Evolutionary conservation across 2,329 filamentous ascomycete species (phyloP), one percentile per base, ranked within the genome.

Genomic region (Aureobasidium sp.): DNA sequence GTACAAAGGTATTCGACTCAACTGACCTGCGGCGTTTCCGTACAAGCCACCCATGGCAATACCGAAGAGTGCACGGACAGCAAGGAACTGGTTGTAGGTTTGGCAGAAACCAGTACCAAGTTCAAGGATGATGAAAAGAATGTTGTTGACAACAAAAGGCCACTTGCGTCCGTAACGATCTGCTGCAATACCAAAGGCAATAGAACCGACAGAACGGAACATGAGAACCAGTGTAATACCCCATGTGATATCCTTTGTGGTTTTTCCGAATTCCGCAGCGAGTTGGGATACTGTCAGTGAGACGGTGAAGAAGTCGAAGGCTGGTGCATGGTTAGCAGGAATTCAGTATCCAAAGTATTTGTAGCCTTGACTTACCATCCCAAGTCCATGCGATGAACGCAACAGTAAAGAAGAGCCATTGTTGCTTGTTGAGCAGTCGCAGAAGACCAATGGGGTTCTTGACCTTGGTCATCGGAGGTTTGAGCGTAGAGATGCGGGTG

Each of bases 241-340:
- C 81, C 80, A 83, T 9, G 81, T 82, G 60, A 84, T 82, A 45
- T 83, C 77, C 8, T 76, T 77, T 47, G 80, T 79, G 1, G 75
- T 74, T 63, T 78, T 79, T 42, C 71, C 74, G 63, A 84, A 84
- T 1, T 73, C 69, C 54, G 78, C 70, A 4, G 81, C 79, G 5
- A 84, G 71, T 43, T 80, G 66, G 8, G 73, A 69, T 11, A 82
- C 76, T 0, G 79, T 80, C 35, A 83, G 68, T 3, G 79, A 82
- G 23, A 83, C 80, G 29, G 80, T 81, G 69, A 82, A 83, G 70
- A 63, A 61, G 31, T 61, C 62, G 40, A 63, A 60, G 4, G 62
- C 45, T 43, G 8, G 38, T 2, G 13, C 17, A n/a, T 9, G 11
- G 1, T 46, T n/a, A 45, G 42, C 42, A 27, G 3, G 7, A 27